Evolutionary conservation across 2,329 filamentous ascomycete genomes (phyloP).

Genomic region (Colletotrichum spinosum): DNA sequence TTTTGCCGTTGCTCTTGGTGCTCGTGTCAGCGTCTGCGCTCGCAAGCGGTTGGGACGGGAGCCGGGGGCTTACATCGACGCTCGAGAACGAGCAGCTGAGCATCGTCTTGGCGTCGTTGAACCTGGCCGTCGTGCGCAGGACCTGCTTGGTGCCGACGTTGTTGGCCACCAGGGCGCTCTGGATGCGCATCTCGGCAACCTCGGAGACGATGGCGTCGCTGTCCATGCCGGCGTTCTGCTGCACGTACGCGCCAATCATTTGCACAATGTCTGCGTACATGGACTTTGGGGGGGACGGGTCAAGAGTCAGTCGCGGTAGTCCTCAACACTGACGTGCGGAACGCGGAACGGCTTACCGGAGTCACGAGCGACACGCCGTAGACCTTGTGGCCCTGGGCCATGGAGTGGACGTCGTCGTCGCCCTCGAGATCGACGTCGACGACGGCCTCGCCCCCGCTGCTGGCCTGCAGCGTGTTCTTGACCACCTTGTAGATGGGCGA

Average conservation of each 20-base stretch:
- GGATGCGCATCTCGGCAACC: conserved; percentile 74
- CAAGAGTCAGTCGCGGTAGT: not conserved
- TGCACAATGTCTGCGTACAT: conserved; percentile 70
- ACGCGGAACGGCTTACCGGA: conserved; percentile 49
- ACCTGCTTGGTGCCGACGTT: conserved; percentile 63
- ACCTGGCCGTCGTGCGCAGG: conserved; percentile 68
- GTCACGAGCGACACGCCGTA: conserved; percentile 75
- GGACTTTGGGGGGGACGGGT: conserved; percentile 39
- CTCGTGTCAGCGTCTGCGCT: conserved; percentile 62
- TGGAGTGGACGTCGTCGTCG: conserved; percentile 69
- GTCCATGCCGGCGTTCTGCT: conserved; percentile 70
- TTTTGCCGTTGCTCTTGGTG: conserved; percentile 71
- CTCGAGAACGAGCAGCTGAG: conserved; percentile 12
- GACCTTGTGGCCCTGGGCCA: conserved; percentile 74
- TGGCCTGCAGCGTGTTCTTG: conserved; percentile 69
- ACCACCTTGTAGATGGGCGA: conserved; percentile 67
- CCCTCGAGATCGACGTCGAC: conserved; percentile 66
- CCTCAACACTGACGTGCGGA: too few relatives aligned
- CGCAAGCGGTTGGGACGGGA: not conserved
- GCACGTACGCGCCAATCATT: conserved; percentile 71
- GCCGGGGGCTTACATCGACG: conserved; percentile 1
- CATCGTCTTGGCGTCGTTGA: conserved; percentile 57
- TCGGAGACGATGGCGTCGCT: conserved; percentile 69
- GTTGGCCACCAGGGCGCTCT: conserved; percentile 74
- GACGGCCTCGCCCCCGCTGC: conserved; percentile 71